These are phyloP conservation scores for Thermothelomyces thermophilus DNA, from an alignment of 2,329 filamentous ascomycete species.

Conservation along the genomic window DNA sequence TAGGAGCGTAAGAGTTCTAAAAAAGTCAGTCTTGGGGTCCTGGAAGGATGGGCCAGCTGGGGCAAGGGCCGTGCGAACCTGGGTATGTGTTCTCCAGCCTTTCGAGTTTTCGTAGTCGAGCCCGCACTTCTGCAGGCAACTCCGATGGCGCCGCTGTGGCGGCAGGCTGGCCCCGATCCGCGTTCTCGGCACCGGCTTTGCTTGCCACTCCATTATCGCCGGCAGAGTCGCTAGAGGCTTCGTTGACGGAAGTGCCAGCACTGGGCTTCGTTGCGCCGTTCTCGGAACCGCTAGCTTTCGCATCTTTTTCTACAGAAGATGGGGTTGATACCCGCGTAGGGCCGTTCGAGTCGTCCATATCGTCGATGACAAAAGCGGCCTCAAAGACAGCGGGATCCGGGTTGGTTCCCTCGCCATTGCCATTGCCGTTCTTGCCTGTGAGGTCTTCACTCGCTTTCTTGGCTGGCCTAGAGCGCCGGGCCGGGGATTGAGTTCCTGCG, in stretches of 20 bases:
- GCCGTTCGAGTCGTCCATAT: slow-evolving; percentile 63
- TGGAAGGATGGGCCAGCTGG: not conserved
- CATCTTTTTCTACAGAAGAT: slow-evolving; percentile 33
- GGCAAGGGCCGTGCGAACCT: slow-evolving; percentile 43
- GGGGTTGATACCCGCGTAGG: slow-evolving; percentile 37
- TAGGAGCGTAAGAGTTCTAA: slow-evolving; percentile 85
- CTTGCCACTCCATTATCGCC: slow-evolving; percentile 2
- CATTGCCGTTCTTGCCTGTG: slow-evolving; percentile 22
- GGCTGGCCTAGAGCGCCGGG: slow-evolving; percentile 32
- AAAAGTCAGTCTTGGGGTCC: not conserved
- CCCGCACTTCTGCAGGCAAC: slow-evolving; percentile 65
- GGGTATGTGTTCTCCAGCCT: slow-evolving; percentile 84
- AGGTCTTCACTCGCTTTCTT: slow-evolving; percentile 38
- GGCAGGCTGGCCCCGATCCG: slow-evolving; percentile 1
- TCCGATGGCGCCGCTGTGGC: slow-evolving; percentile 37
- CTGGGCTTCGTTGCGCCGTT: slow-evolving; percentile 7
- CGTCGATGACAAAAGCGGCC: slow-evolving; percentile 77
- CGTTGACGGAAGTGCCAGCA: not conserved
- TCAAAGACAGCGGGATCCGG: slow-evolving; percentile 87
- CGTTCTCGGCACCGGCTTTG: slow-evolving; percentile 2
- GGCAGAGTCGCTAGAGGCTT: not conserved
- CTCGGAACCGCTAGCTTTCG: slow-evolving; percentile 12
- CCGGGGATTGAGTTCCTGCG: slow-evolving; percentile 29
- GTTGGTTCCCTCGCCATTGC: slow-evolving; percentile 39
- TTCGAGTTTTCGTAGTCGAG: slow-evolving; percentile 77